These are phyloP conservation scores for Cladosporium cucumerinum DNA, from an alignment of 2,329 filamentous ascomycete species.

Conservation along the genomic window DNA sequence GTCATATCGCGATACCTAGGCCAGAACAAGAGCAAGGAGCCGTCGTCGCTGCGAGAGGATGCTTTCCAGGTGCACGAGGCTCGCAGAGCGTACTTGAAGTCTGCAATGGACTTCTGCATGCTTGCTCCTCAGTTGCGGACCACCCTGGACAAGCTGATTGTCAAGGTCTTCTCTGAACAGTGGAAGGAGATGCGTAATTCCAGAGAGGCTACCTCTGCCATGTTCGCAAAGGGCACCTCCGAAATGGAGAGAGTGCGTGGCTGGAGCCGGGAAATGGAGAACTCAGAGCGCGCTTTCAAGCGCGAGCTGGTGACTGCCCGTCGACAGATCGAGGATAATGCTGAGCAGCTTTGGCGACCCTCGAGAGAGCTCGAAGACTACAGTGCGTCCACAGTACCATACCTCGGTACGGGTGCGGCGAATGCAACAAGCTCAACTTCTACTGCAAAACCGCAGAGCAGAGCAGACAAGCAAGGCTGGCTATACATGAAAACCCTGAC, in stretches of 20 bases:
- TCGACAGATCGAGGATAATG: constrained; percentile 75
- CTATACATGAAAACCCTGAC: constrained; percentile 76
- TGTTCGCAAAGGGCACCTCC: constrained; percentile 63
- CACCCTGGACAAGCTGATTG: constrained; percentile 79
- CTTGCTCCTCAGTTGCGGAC: constrained; percentile 81
- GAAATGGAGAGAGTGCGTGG: constrained; percentile 91
- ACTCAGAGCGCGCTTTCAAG: constrained; percentile 77
- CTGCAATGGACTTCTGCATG: constrained; percentile 90
- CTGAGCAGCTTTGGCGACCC: constrained; percentile 68
- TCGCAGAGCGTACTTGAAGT: constrained; percentile 83
- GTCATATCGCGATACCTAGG: constrained; percentile 76
- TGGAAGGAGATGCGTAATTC: constrained; percentile 80
- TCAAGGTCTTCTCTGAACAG: constrained; percentile 78
- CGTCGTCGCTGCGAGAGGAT: constrained; percentile 86
- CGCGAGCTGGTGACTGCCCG: constrained; percentile 75
- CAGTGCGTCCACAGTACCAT: constrained; percentile 82
- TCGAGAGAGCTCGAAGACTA: constrained; percentile 94
- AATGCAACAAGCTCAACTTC: constrained; percentile 50
- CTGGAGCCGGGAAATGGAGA: constrained; percentile 93
- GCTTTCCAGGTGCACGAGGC: constrained; percentile 94
- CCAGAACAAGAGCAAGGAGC: constrained; percentile 90
- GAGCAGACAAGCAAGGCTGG: constrained; percentile 86
- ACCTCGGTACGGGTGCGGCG: constrained; percentile 65
- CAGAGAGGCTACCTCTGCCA: constrained; percentile 60
- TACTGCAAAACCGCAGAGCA: constrained; percentile 52